A percentile compares a stretch with the other conserved stretches of the same genome.
Conservation (phyloP, 2,329 filamentous ascomycete species). For the Akanthomyces muscarius region DNA sequence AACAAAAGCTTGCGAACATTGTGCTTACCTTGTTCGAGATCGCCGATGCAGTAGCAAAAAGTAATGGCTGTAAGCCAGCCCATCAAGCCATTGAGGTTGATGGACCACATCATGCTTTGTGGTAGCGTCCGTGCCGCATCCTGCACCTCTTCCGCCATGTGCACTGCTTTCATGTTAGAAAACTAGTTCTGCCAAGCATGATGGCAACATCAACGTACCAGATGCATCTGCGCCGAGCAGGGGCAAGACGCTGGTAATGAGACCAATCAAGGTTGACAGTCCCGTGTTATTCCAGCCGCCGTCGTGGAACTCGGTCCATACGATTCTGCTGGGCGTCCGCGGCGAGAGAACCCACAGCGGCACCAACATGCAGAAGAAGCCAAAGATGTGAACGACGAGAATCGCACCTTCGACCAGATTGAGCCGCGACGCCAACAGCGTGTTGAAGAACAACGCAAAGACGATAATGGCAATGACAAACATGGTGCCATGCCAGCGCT, state of each 20-base stretch:
- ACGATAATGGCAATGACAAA: slow-evolving; percentile 39
- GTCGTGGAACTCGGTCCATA: slow-evolving; percentile 31
- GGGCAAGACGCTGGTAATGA: slow-evolving; percentile 34
- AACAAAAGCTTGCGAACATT: background rate
- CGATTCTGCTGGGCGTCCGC: slow-evolving; percentile 22
- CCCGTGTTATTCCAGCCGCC: slow-evolving; percentile 32
- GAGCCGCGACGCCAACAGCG: slow-evolving; percentile 34
- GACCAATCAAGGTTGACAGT: slow-evolving; percentile 35
- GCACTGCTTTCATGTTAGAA: slow-evolving; percentile 13
- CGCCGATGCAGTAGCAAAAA: slow-evolving; percentile 31
- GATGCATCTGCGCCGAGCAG: slow-evolving; percentile 30
- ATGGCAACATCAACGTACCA: background rate
- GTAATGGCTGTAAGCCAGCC: slow-evolving; percentile 35
- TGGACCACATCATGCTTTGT: slow-evolving; percentile 20
- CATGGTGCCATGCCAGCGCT: slow-evolving; percentile 41
- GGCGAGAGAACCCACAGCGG: slow-evolving; percentile 35
- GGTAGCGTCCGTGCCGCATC: slow-evolving; percentile 19
- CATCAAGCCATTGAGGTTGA: slow-evolving; percentile 36
- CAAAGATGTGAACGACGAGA: slow-evolving; percentile 37
- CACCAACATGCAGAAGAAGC: slow-evolving; percentile 30
- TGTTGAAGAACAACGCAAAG: slow-evolving; percentile 22
- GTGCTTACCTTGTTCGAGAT: slow-evolving; percentile 22
- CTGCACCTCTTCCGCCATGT: slow-evolving; percentile 22
- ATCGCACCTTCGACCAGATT: slow-evolving; percentile 41
- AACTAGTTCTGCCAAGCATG: background rate